Percentiles rank a stretch among this genome's conserved stretches.
These are phyloP conservation scores for Dacryopinax spathularia DNA, from an alignment of 768 basidiomycete genomes.

Conservation along the genomic window DNA sequence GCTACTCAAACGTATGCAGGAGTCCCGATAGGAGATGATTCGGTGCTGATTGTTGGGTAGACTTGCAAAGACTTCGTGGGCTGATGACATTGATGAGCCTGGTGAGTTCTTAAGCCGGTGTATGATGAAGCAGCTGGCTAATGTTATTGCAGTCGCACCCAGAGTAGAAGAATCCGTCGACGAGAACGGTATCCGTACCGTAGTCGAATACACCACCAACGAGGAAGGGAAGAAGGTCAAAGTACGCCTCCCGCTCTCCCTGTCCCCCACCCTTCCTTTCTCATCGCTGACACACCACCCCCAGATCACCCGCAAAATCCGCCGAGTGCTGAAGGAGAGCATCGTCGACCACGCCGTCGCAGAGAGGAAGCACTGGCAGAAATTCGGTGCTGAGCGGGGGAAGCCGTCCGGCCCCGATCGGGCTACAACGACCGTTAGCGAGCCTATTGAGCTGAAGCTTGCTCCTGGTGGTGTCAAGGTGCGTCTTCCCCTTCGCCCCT, in stretches of 20 bases:
- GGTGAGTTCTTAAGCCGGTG: slow-evolving; percentile 27
- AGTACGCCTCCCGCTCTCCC: slow-evolving; percentile 30
- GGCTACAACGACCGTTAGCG: slow-evolving; percentile 85
- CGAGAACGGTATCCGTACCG: slow-evolving; percentile 77
- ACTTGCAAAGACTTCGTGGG: slow-evolving; percentile 60
- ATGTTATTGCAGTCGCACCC: neutral
- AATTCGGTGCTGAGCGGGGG: slow-evolving; percentile 85
- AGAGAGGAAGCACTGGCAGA: slow-evolving; percentile 82
- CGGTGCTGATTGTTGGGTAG: neutral
- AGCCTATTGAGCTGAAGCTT: slow-evolving; percentile 50
- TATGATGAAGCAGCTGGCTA: neutral
- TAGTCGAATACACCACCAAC: slow-evolving; percentile 66
- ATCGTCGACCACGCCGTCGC: slow-evolving; percentile 91
- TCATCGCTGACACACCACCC: neutral
- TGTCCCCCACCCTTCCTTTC: slow-evolving; percentile 4
- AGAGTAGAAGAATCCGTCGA: slow-evolving; percentile 51
- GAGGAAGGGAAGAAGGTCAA: slow-evolving; percentile 94
- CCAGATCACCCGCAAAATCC: slow-evolving; percentile 75
- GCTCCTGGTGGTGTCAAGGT: slow-evolving; percentile 40
- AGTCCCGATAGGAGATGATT: neutral
- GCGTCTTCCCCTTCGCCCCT: slow-evolving; percentile 25
- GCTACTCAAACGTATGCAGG: neutral
- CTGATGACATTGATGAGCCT: slow-evolving; percentile 71
- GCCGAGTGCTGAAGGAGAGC: slow-evolving; percentile 74
- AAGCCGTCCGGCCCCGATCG: slow-evolving; percentile 79